Evolutionary conservation across 805 yeast species (phyloP).

Genomic region (Candida glaebosa): DNA sequence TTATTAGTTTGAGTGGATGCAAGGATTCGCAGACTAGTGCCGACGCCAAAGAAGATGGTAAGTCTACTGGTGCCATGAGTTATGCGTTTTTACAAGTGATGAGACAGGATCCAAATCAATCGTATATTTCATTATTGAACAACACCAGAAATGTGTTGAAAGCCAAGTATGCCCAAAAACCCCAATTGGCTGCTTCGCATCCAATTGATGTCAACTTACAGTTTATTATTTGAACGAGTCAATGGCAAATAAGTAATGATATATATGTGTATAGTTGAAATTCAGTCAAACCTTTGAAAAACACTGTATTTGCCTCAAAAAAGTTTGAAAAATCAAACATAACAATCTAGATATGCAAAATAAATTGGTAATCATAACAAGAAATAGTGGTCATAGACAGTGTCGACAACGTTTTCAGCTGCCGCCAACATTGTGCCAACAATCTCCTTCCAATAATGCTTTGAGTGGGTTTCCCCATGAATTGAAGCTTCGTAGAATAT

Average conservation of each 20-base stretch:
- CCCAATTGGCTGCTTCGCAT: slow-evolving; percentile 77
- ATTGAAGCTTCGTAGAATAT: background rate
- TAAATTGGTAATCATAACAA: background rate
- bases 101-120: slow-evolving; percentile 57
- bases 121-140: slow-evolving; percentile 65
- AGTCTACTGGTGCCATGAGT: slow-evolving; percentile 81
- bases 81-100: slow-evolving; percentile 71
- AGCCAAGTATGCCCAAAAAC: slow-evolving; percentile 73
- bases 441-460: background rate
- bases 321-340: background rate
- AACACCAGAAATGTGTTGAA: slow-evolving; percentile 62
- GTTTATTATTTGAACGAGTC: slow-evolving; percentile 25
- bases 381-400: too few species aligned
- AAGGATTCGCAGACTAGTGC: slow-evolving; percentile 80
- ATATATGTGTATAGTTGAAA: background rate
- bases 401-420: too few species aligned
- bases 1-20: slow-evolving; percentile 73
- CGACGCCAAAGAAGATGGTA: slow-evolving; percentile 70
- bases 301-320: too few species aligned
- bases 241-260: background rate
- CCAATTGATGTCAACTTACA: slow-evolving; percentile 60
- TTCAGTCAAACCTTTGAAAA: background rate
- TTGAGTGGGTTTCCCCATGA: slow-evolving; percentile 1
- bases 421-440: too few species aligned
- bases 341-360: background rate